Evolutionary conservation across 2,329 filamentous ascomycete species (phyloP).

Genomic region (Xylariaceae sp.): DNA sequence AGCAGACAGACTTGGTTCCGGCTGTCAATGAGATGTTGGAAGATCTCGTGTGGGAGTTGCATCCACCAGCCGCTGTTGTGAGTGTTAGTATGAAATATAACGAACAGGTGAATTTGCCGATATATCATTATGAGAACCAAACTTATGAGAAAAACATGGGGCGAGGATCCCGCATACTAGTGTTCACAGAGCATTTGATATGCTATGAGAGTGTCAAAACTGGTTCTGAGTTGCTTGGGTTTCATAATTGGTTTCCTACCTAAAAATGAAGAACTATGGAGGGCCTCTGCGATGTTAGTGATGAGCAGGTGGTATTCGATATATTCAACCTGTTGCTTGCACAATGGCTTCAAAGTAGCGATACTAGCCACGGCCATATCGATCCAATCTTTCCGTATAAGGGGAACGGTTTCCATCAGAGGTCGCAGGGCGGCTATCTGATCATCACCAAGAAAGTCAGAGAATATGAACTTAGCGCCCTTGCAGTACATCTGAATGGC

Average conservation of each 20-base stretch:
- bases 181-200: too few relatives aligned
- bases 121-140: too few relatives aligned
- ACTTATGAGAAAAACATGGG: too few relatives aligned
- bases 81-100: too few relatives aligned
- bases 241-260: conserved; percentile 35
- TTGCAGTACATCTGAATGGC: conserved; percentile 49
- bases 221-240: too few relatives aligned
- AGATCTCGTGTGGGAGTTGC: too few relatives aligned
- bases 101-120: too few relatives aligned
- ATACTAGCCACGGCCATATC: conserved; percentile 44
- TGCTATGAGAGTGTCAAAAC: too few relatives aligned
- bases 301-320: conserved; percentile 43
- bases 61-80: too few relatives aligned
- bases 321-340: conserved; percentile 40
- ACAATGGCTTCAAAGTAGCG: conserved; percentile 40
- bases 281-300: conserved; percentile 44
- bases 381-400: conserved; percentile 42
- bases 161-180: too few relatives aligned
- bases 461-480: conserved; percentile 46
- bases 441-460: conserved; percentile 40
- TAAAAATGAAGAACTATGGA: conserved; percentile 48
- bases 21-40: conserved; percentile 43
- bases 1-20: conserved; percentile 43
- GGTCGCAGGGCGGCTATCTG: conserved; percentile 40
- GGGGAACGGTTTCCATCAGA: conserved; percentile 41